These are phyloP conservation scores for Coprinopsis strossmayeri DNA, from an alignment of 768 basidiomycete species.

Conservation along the genomic window DNA sequence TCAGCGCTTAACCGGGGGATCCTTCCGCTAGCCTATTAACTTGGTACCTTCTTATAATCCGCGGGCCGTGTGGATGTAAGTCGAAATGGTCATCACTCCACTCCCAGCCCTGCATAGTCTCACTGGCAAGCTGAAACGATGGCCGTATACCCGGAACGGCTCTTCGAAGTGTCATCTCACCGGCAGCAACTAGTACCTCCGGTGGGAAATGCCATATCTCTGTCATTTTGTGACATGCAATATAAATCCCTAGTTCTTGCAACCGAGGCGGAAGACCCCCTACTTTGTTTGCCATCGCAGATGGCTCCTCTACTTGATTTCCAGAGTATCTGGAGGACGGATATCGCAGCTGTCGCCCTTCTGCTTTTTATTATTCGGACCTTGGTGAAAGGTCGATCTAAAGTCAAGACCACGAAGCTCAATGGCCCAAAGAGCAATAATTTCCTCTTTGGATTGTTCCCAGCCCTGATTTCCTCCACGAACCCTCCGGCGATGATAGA, in stretches of 20 bases:
- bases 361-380: slow-evolving; percentile 3
- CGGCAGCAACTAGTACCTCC: background rate
- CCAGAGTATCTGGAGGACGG: background rate
- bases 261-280: too few relatives aligned
- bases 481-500: slow-evolving; percentile 32
- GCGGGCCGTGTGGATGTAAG: too few relatives aligned
- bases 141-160: too few relatives aligned
- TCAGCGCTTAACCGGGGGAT: too few relatives aligned
- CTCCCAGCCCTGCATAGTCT: too few relatives aligned
- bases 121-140: too few relatives aligned
- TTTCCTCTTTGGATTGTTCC: slow-evolving; percentile 33
- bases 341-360: background rate
- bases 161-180: too few relatives aligned
- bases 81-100: too few relatives aligned
- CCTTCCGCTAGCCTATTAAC: too few relatives aligned
- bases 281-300: too few relatives aligned
- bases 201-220: background rate
- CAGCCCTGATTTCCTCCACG: slow-evolving; percentile 20
- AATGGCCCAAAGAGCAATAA: slow-evolving; percentile 36
- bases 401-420: slow-evolving; percentile 25
- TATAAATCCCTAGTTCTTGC: too few relatives aligned
- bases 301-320: background rate
- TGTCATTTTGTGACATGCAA: background rate
- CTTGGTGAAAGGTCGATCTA: slow-evolving; percentile 7
- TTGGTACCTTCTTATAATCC: too few relatives aligned